Evolutionary conservation across 495 filamentous ascomycete genomes (phyloP).

Genomic region (Cudoniella acicularis): DNA sequence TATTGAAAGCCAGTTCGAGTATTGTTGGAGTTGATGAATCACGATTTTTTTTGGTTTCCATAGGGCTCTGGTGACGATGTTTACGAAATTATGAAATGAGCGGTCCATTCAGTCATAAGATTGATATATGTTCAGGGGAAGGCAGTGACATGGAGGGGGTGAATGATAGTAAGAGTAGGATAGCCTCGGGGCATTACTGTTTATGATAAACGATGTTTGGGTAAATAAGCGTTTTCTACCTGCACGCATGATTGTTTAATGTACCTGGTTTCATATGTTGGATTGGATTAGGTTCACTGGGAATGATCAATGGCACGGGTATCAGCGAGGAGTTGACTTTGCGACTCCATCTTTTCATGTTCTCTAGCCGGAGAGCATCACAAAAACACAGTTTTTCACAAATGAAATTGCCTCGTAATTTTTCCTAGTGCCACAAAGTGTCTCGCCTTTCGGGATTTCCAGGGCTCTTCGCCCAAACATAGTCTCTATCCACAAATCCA

Average conservation of each 20-base stretch:
- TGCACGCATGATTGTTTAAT: background rate
- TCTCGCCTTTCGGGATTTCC: too few relatives aligned
- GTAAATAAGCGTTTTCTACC: background rate
- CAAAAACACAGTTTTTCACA: too few relatives aligned
- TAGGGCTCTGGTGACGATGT: background rate
- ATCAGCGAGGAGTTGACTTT: too few relatives aligned
- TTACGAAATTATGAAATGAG: background rate
- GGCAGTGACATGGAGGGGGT: background rate
- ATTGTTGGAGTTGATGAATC: background rate
- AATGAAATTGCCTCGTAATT: too few relatives aligned
- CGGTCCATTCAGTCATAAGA: background rate
- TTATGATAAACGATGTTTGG: background rate
- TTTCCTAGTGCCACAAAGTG: too few relatives aligned
- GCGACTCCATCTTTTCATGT: too few relatives aligned
- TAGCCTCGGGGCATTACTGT: background rate
- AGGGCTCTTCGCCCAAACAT: too few relatives aligned
- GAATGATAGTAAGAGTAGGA: background rate
- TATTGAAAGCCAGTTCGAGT: background rate
- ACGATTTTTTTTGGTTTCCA: constrained; percentile 11
- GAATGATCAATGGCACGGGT: too few relatives aligned
- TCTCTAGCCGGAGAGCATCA: too few relatives aligned
- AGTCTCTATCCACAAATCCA: too few relatives aligned
- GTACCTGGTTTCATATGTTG: background rate
- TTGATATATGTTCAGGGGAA: background rate
- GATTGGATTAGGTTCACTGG: too few relatives aligned